Conservation (phyloP, 352 stramenopile species). For the Pythium insidiosum region DNA sequence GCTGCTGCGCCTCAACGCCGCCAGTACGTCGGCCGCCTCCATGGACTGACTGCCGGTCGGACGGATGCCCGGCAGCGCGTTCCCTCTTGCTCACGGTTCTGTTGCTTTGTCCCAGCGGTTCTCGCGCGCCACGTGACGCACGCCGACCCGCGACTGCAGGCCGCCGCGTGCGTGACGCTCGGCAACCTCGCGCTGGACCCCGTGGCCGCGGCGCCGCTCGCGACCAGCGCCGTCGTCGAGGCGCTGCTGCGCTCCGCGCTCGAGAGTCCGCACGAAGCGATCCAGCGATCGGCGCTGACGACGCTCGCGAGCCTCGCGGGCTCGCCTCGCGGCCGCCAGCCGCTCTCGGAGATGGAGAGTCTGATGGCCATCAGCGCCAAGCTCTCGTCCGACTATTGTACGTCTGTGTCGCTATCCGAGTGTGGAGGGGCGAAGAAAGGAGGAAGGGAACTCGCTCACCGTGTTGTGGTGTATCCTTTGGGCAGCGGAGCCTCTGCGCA, state of each 20-base stretch:
- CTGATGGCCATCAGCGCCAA: too few relatives aligned
- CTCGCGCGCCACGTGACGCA: constrained; percentile 34
- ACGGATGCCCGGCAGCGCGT: too few relatives aligned
- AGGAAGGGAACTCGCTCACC: too few relatives aligned
- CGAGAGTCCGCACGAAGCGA: too few relatives aligned
- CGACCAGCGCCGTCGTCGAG: constrained; percentile 25
- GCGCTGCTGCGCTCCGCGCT: too few relatives aligned
- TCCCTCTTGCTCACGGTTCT: too few relatives aligned
- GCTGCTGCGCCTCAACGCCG: constrained; percentile 39
- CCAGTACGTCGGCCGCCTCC: constrained; percentile 8
- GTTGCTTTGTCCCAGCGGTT: constrained; percentile 4
- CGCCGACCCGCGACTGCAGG: constrained; percentile 48
- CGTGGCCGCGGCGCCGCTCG: constrained; percentile 17
- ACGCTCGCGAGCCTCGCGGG: too few relatives aligned
- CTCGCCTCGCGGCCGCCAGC: constrained; percentile 32
- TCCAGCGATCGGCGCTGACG: too few relatives aligned
- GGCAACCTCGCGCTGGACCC: constrained; percentile 56
- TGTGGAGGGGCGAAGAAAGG: too few relatives aligned
- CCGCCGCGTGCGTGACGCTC: constrained; percentile 47
- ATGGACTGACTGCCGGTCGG: too few relatives aligned
- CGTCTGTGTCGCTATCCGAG: too few relatives aligned
- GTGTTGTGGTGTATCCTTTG: not conserved
- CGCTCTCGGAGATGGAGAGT: constrained; percentile 25
- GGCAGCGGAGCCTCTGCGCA: constrained; percentile 50
- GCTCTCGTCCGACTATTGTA: too few relatives aligned